Evolutionary conservation across 1,139 yeast genomes (phyloP).

Genomic region (Nakaseomyces uthaithaninus): DNA sequence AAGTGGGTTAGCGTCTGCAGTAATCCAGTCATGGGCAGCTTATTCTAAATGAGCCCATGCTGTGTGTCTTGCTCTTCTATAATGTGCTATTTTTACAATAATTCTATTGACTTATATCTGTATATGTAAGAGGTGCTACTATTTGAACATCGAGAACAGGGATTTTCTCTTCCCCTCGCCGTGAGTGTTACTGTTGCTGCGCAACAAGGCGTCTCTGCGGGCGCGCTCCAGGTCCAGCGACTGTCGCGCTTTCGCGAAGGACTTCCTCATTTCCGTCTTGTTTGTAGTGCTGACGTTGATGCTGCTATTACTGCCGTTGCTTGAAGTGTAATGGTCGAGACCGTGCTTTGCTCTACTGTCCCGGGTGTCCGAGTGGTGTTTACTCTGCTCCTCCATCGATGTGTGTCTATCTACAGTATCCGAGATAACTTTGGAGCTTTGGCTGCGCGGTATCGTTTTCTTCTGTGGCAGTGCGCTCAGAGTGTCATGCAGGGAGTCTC

Average conservation of each 20-base stretch:
- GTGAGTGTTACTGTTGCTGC: conserved; percentile 11
- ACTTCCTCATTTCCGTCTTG: conserved; percentile 10
- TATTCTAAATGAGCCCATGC: too few species aligned
- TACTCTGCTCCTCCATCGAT: conserved; percentile 2
- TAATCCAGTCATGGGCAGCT: too few species aligned
- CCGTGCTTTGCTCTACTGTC: conserved; percentile 10
- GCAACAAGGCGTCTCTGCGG: conserved; percentile 20
- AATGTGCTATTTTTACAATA: neutral
- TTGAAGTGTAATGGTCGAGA: conserved; percentile 14
- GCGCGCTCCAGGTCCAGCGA: conserved; percentile 26
- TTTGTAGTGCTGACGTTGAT: conserved; percentile 13
- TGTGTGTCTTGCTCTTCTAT: too few species aligned
- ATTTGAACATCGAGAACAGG: conserved; percentile 21
- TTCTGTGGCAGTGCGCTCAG: neutral
- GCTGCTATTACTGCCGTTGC: conserved; percentile 16
- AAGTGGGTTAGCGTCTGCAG: too few species aligned
- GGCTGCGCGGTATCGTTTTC: conserved; percentile 1
- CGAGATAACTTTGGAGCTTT: conserved; percentile 4
- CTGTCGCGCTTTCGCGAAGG: conserved; percentile 24
- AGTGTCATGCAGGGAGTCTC: conserved; percentile 11
- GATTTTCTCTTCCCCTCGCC: conserved; percentile 22
- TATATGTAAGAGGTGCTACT: neutral
- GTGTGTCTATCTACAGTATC: neutral
- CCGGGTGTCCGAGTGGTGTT: conserved; percentile 1
- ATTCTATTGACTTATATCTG: neutral